Evolutionary conservation across 192 early-diverging fungal species (phyloP).

Genomic region (Physocladia obscura): DNA sequence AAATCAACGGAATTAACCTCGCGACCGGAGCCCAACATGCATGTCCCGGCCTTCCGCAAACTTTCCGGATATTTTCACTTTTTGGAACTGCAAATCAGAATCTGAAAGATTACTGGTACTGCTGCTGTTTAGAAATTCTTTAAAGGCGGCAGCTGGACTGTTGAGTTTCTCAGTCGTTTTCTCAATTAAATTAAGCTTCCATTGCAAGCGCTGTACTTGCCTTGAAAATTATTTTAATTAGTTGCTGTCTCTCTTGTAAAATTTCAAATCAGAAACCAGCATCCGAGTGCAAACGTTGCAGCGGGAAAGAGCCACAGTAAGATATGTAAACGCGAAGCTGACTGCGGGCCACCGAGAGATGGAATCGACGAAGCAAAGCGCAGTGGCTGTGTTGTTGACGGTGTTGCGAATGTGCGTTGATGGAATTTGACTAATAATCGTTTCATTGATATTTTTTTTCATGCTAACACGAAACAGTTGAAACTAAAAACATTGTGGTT

Average conservation of each 20-base stretch:
- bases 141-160: slow-evolving; percentile 63
- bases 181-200: slow-evolving; percentile 84
- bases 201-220: slow-evolving; percentile 84
- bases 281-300: slow-evolving; percentile 28
- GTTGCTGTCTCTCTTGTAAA: not conserved
- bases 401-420: no score
- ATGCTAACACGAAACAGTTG: no score
- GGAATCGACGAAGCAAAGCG: not conserved
- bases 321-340: not conserved
- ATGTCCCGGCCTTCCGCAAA: slow-evolving; percentile 77
- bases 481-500: no score
- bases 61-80: slow-evolving; percentile 67
- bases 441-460: no score
- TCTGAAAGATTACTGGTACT: not conserved
- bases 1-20: slow-evolving; percentile 14
- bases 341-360: not conserved
- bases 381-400: not conserved
- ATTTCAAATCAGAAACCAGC: not conserved
- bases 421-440: no score
- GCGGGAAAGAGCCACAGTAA: slow-evolving; percentile 29
- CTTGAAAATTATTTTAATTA: slow-evolving; percentile 39
- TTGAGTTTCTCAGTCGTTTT: slow-evolving; percentile 61
- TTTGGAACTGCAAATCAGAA: slow-evolving; percentile 64
- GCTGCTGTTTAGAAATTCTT: not conserved
- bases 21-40: slow-evolving; percentile 72